Evolutionary conservation across 441 rosid genomes (phyloP), one percentile per base, ranked within the genome.

Genomic region (Aleurites moluccanus): DNA sequence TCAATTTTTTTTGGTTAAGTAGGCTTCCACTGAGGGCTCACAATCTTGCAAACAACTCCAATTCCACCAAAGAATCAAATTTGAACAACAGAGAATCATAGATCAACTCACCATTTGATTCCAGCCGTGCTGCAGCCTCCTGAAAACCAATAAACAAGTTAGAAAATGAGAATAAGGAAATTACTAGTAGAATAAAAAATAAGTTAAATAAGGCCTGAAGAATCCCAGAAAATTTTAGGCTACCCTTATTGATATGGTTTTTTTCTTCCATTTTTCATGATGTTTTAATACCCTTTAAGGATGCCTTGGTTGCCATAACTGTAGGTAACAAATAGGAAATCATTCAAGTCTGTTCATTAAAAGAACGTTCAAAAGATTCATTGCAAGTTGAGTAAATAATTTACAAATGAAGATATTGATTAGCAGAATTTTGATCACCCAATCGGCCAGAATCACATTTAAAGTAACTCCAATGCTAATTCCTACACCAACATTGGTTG

Each of bases 401-500:
- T 20, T 80, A 88, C 92, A 86, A 40, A 86, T n/a, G 77, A 85
- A 86, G 15, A 86, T 73, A 33, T 85, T 42, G 21, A 88, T 88
- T 38, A 88, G 74, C 80, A 88, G 73, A 68, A 81, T 55, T 21
- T 87, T 86, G 85, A 88, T 88, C 90, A 85, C 83, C 92, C 90
- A 86, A 64, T 86, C 90, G 2, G 92, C 87, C 66, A 88, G 84
- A 47, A 88, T 74, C 57, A 88, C 89, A 73, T 86, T 88, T 45
- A 83, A 85, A 59, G 79, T 77, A n/a, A 86, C 92, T 33, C 90
- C 92, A 16, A 86, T 75, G 57, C 91, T 86, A 38, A 88, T 85
- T 60, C 91, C 91, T 1, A 88, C 82, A 88, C 85, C 80, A 88
- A 75, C 82, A 85, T 76, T 1, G 91, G 92, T 67, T 86, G 88